Percentiles rank a stretch among this genome's conserved stretches.
phyloP scores from a whole-genome alignment of 2,329 filamentous ascomycete genomes.

The Aspergillus amoenus region DNA sequence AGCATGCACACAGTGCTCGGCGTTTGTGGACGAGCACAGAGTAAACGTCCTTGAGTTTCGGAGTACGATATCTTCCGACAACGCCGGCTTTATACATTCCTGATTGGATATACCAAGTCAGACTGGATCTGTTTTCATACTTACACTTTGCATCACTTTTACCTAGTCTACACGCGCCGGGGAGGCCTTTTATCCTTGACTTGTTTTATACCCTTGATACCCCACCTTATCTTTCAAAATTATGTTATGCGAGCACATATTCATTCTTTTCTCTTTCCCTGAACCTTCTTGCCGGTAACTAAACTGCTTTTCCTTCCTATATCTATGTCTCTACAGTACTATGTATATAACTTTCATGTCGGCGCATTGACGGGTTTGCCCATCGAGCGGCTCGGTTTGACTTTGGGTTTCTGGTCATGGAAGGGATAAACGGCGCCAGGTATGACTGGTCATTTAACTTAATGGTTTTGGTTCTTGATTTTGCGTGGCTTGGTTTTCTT shows the following conservation, averaged over 20 bases:
- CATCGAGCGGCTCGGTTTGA: neutral
- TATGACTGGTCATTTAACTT: neutral
- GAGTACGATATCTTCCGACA: neutral
- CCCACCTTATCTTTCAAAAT: neutral
- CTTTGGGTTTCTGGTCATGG: neutral
- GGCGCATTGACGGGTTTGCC: neutral
- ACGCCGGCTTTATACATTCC: neutral
- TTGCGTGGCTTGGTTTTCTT: neutral
- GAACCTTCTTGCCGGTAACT: neutral
- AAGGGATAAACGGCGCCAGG: neutral
- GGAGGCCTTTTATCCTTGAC: neutral
- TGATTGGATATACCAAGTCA: neutral
- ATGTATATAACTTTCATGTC: neutral
- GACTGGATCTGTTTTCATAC: conserved; percentile 4
- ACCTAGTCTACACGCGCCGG: neutral
- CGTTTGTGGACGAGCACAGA: conserved; percentile 1
- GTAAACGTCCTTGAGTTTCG: neutral
- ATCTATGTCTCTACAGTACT: neutral
- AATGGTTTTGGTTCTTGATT: neutral
- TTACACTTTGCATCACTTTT: neutral
- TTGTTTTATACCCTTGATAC: conserved; percentile 3
- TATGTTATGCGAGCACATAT: neutral
- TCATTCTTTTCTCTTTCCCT: neutral
- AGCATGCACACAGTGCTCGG: neutral
- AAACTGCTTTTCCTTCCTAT: neutral